Evolutionary conservation across 2,329 filamentous ascomycete species (phyloP), one percentile per base, ranked within the genome.

Genomic region (Fusarium xylarioides): DNA sequence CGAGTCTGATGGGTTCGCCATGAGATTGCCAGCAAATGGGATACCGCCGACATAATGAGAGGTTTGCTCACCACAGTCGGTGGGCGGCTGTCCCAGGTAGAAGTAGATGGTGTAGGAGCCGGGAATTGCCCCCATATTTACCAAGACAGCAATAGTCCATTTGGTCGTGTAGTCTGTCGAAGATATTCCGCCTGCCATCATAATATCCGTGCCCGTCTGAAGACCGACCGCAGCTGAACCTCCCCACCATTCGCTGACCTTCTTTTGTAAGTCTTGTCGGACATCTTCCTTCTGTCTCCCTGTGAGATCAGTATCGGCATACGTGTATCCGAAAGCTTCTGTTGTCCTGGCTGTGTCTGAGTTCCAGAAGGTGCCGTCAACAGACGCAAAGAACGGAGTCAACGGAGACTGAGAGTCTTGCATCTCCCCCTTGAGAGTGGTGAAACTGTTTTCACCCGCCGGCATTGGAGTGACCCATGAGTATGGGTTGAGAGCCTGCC

Each of bases 401-500:
- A 95, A 83, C 1, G 89, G 81, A 16, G 90, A 91, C 61, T 84
- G 83, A 2, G 84, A 82, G 68, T 89, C 86, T 74, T 90, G 86
- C 1, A 87, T 80, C 3, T 87, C 83, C 2, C 90, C 90, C 15
- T 83, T 81, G 3, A 85, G 77, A 11, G 86, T 89, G 0, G 89
- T 91, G 76, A 89, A 95, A 4, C 91, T 92, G 18, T 86, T 85
- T 42, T 86, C 86, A n/a, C 81, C 82, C 57, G 85, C 88, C 11
- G 83, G 74, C 68, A 88, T 86, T 2, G 91, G 87, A 28, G 85
- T 82, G 10, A 94, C 87, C 83, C 91, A 95, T 34, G 88, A 88
- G 26, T 89, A 83, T 1, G 92, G 92, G 71, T 96, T 88, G 19
- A 96, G 81, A 2, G 87, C 85, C 82, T 96, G 93, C 93, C 93